Evolutionary conservation across 306 rosid genomes (phyloP).

Genomic region (Castanea sativa): DNA sequence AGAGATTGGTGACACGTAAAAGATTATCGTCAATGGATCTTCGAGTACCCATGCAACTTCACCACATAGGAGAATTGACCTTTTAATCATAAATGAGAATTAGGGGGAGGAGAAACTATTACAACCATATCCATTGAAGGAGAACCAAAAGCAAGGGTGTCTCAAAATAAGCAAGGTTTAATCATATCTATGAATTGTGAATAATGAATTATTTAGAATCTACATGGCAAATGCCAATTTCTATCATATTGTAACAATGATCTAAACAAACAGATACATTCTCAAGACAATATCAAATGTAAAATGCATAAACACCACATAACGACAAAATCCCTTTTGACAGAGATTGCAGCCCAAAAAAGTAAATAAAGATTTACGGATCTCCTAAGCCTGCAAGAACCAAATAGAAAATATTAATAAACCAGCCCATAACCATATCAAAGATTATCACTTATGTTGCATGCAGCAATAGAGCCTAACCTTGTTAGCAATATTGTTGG

Average conservation of each 20-base stretch:
- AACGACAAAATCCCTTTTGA: constrained; percentile 1
- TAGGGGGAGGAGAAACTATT: background rate
- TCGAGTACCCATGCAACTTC: no score
- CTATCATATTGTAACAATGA: constrained; percentile 1
- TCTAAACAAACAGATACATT: constrained; percentile 18
- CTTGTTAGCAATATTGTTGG: constrained; percentile 55
- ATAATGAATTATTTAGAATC: background rate
- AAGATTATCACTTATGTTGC: background rate
- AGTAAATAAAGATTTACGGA: background rate
- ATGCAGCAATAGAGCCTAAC: constrained; percentile 1
- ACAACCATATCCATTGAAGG: background rate
- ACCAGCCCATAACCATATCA: background rate
- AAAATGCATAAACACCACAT: constrained; percentile 26
- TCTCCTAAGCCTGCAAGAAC: constrained; percentile 22
- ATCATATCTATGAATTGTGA: no score
- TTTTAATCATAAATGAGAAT: no score
- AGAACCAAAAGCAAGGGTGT: background rate
- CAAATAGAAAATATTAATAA: no score
- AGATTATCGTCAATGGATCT: no score
- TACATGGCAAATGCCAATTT: constrained; percentile 2
- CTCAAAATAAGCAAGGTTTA: no score
- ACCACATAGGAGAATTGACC: no score
- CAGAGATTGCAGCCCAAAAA: constrained; percentile 7
- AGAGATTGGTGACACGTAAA: no score
- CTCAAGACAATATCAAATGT: background rate